Base-by-base conservation (phyloP, 2,329 filamentous ascomycete species). In the Verticillium longisporum region DNA sequence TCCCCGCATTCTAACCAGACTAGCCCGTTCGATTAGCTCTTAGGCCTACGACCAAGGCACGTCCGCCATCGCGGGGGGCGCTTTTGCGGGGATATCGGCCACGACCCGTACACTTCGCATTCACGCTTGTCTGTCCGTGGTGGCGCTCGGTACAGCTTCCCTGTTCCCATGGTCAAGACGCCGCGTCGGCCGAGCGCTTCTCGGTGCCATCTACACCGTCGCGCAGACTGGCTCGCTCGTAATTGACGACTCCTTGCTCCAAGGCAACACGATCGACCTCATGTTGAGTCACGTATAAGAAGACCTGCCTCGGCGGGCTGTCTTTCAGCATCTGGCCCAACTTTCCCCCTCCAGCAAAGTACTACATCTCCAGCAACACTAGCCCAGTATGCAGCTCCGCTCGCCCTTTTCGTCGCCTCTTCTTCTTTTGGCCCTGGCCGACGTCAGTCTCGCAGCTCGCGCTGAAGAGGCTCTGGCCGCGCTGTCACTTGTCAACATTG, bases 401-500 rank as follows among this genome's bases (percentile, higher is more conserved):
- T 50, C 45, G 14, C 36, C 56, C 50, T 41, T 63, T 33, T 59
- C 60, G 31, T 56, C 60, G 10, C 53, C 55, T 38, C 56, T 64
- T 53, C 55, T 58, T 18, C 57, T 63, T 4, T 60, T 59, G 41
- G 63, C 56, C 54, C 36, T 55, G 62, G 32, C 38, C 41, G 36
- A 60, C 34, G 57, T 34, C 33, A 31, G 32, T 41, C 32, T 59
- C 41, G 18, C 61, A 2, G 50, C 38, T 11, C 31, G 18, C 15
- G 57, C 62, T 34, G 60, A 64, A 21, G 61, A 65, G 26, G 65
- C 66, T 10, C 68, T 69, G n/a, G 59, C 63, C 15, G 62, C 61
- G 21, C 61, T 75, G 7, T 56, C 64, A 1, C 61, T 76, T 1
- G 68, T 65, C 45, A 77, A 77, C 62, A 62, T 76, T 21, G 67